Percentiles rank a stretch among this genome's conserved stretches.
These are phyloP conservation scores for Medakamo hakoo DNA, from an alignment of 139 green algal species.

Conservation along the genomic window DNA sequence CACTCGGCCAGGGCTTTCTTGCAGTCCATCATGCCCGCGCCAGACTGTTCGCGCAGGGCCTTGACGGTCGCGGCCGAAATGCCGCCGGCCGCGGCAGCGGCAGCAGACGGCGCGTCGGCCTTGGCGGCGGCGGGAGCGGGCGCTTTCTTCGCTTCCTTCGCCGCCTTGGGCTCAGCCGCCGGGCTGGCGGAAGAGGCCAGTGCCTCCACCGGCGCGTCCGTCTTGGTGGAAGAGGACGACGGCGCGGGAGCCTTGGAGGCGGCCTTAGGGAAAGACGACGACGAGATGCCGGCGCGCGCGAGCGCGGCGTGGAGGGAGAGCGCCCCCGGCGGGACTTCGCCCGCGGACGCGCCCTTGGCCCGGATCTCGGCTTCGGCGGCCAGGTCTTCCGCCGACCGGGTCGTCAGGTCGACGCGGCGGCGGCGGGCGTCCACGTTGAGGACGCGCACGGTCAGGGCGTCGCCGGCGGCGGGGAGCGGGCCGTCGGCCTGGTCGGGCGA, in stretches of 20 bases:
- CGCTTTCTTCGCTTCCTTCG: constrained; percentile 6
- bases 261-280: background rate
- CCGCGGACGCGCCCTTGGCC: background rate
- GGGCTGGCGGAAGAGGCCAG: background rate
- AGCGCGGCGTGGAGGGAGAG: constrained; percentile 3
- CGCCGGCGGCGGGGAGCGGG: background rate
- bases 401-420: constrained; percentile 21
- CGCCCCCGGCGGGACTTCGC: constrained; percentile 11
- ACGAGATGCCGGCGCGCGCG: constrained; percentile 11
- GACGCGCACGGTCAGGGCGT: constrained; percentile 12
- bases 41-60: constrained; percentile 56
- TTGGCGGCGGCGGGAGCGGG: constrained; percentile 4
- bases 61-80: constrained; percentile 73
- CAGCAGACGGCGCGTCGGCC: background rate
- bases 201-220: background rate
- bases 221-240: background rate
- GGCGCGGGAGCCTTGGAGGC: too few relatives aligned
- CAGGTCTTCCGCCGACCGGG: constrained; percentile 17
- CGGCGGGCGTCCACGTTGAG: constrained; percentile 16
- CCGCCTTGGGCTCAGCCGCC: constrained; percentile 2
- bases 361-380: constrained; percentile 7
- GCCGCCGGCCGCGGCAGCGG: constrained; percentile 7
- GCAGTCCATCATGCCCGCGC: constrained; percentile 98
- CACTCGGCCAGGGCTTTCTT: constrained; percentile 89
- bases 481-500: constrained; percentile 29